Conservation (phyloP, 2,329 filamentous ascomycete species). For the Zymoseptoria pseudotritici region DNA sequence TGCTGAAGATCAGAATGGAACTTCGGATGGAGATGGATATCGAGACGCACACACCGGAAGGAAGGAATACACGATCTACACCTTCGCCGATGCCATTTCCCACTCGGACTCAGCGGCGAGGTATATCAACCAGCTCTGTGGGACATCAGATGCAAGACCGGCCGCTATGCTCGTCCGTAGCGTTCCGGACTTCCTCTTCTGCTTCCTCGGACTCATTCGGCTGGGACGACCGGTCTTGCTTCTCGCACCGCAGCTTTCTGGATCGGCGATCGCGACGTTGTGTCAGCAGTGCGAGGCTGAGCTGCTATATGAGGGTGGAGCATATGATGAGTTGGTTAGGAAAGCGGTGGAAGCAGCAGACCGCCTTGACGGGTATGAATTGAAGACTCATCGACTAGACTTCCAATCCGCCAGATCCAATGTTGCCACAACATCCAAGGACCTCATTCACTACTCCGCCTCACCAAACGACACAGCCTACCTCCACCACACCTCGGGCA, state of each 20-base stretch:
- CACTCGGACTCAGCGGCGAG: conserved; percentile 33
- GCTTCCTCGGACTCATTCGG: conserved; percentile 53
- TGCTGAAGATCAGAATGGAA: neutral
- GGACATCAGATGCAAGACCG: conserved; percentile 22
- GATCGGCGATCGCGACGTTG: conserved; percentile 46
- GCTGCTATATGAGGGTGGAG: conserved; percentile 42
- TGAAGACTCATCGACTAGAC: neutral
- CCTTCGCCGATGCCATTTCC: conserved; percentile 30
- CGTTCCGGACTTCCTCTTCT: conserved; percentile 50
- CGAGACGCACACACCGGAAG: too few relatives aligned
- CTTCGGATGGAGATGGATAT: neutral
- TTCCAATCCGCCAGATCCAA: neutral
- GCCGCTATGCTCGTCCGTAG: conserved; percentile 52
- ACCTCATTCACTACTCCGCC: neutral
- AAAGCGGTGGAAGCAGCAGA: conserved; percentile 16
- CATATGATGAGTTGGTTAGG: conserved; percentile 29
- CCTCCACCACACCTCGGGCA: conserved; percentile 58
- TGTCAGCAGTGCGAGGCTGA: conserved; percentile 41
- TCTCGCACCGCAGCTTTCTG: conserved; percentile 45
- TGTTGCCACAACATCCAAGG: neutral
- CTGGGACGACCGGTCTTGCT: conserved; percentile 50
- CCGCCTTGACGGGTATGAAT: neutral
- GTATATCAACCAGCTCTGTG: conserved; percentile 16
- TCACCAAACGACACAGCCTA: conserved; percentile 43
- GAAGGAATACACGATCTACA: conserved; percentile 22